phyloP scores from a whole-genome alignment of 2,329 filamentous ascomycete species.

The Botrytis sinoallii region DNA sequence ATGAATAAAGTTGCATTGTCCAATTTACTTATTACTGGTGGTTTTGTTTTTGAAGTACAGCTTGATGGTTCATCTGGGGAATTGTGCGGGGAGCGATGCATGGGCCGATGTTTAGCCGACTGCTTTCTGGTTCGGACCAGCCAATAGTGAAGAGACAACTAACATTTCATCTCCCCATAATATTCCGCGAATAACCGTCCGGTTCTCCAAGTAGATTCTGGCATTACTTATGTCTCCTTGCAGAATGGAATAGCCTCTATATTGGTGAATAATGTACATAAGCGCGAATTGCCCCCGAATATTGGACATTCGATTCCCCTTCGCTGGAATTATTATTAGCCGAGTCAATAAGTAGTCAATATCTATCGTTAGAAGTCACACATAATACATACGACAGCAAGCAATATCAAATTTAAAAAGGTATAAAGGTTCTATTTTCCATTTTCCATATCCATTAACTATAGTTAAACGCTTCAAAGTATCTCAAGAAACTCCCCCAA shows the following conservation, averaged over 20 bases:
- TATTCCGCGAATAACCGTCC: background rate
- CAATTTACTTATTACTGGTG: background rate
- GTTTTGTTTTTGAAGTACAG: background rate
- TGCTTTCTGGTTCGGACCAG: no score
- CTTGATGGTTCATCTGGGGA: constrained; percentile 12
- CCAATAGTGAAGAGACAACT: background rate
- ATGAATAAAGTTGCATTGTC: constrained; percentile 12
- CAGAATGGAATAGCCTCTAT: background rate
- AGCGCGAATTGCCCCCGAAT: background rate
- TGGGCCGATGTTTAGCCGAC: background rate
- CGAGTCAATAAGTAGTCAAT: background rate
- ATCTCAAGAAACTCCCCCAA: background rate
- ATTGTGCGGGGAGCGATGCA: background rate
- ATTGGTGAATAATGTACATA: background rate
- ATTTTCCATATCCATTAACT: background rate
- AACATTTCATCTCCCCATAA: background rate
- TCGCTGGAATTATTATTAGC: background rate
- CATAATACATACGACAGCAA: background rate
- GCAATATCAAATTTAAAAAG: background rate
- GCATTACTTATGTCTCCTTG: background rate
- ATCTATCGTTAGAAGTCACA: background rate
- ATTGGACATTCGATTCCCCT: background rate
- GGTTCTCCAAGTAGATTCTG: background rate
- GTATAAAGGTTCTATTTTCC: background rate
- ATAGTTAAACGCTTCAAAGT: background rate